These are phyloP conservation scores for Tuber microsphaerosporum DNA, from an alignment of 495 filamentous ascomycete genomes.

Conservation along the genomic window DNA sequence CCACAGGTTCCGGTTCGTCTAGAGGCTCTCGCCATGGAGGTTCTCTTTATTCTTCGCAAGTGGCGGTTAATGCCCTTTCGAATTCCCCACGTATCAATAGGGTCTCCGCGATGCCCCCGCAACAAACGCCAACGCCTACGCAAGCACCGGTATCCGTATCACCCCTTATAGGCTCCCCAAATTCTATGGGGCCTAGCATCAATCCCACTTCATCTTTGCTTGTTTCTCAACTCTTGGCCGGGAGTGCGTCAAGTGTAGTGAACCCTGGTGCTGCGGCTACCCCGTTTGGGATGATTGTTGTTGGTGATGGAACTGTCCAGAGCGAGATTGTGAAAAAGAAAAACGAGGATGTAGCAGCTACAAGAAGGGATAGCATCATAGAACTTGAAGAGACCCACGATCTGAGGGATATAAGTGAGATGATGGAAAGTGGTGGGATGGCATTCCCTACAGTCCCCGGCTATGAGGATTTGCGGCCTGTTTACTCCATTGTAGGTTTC, in stretches of 20 bases:
- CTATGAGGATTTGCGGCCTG: slow-evolving; percentile 33
- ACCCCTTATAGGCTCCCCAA: slow-evolving; percentile 3
- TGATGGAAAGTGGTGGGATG: slow-evolving; percentile 19
- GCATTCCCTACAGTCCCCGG: slow-evolving; percentile 30
- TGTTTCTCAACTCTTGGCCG: slow-evolving; percentile 28
- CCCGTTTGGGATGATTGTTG: slow-evolving; percentile 36
- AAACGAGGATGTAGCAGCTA: slow-evolving; percentile 20
- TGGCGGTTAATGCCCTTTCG: slow-evolving; percentile 17
- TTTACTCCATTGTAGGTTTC: slow-evolving; percentile 40
- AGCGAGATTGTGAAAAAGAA: slow-evolving; percentile 21
- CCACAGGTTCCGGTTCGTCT: slow-evolving; percentile 33
- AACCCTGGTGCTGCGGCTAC: slow-evolving; percentile 9
- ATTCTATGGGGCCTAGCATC: slow-evolving; percentile 5
- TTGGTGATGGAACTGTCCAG: slow-evolving; percentile 25
- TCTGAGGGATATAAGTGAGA: slow-evolving; percentile 1
- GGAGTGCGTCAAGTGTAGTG: slow-evolving; percentile 12
- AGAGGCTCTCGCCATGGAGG: slow-evolving; percentile 30
- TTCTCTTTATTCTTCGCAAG: slow-evolving; percentile 15
- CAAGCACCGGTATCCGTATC: slow-evolving; percentile 13
- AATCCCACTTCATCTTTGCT: slow-evolving; percentile 20
- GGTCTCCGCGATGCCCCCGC: slow-evolving; percentile 15
- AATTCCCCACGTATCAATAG: slow-evolving; percentile 24
- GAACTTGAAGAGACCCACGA: slow-evolving; percentile 15
- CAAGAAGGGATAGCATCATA: slow-evolving; percentile 21
- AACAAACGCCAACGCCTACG: slow-evolving; percentile 13